These are phyloP conservation scores for Phytophthora melonis DNA, from an alignment of 352 stramenopile species.

Conservation along the genomic window DNA sequence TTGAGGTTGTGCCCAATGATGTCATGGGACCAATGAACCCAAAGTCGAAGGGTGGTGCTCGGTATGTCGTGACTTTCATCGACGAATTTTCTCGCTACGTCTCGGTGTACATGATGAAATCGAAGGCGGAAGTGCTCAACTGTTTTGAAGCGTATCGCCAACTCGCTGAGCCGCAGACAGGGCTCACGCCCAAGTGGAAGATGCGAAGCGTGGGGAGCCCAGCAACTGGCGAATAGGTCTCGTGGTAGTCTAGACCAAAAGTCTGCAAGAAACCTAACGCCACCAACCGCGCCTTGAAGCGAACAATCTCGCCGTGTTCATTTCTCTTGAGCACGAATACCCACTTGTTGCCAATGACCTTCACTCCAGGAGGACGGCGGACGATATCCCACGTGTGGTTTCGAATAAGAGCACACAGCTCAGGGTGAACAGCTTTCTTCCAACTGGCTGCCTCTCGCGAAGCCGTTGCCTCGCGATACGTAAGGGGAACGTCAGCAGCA, in stretches of 20 bases:
- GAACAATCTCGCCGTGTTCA: slow-evolving; percentile 22
- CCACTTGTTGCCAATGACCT: slow-evolving; percentile 19
- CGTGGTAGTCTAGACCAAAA: slow-evolving; percentile 24
- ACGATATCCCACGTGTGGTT: slow-evolving; percentile 34
- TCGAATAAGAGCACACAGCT: slow-evolving; percentile 2
- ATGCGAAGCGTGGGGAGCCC: slow-evolving; percentile 19
- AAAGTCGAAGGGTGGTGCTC: slow-evolving; percentile 13
- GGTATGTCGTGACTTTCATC: slow-evolving; percentile 33
- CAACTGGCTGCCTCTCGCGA: slow-evolving; percentile 7
- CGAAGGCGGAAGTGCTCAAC: slow-evolving; percentile 11
- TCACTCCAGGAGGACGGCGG: background rate
- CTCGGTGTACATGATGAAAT: slow-evolving; percentile 7
- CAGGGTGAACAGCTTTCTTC: slow-evolving; percentile 2
- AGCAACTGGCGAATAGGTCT: slow-evolving; percentile 39
- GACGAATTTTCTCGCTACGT: slow-evolving; percentile 31
- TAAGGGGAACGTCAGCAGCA: slow-evolving; percentile 1
- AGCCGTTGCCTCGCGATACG: slow-evolving; percentile 11
- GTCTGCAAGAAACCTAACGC: slow-evolving; percentile 34
- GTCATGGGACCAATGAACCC: slow-evolving; percentile 19
- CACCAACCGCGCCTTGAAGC: slow-evolving; percentile 39
- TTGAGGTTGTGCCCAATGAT: slow-evolving; percentile 30
- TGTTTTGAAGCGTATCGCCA: slow-evolving; percentile 7
- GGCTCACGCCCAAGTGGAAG: slow-evolving; percentile 18
- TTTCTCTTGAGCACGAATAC: slow-evolving; percentile 28
- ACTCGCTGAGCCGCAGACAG: slow-evolving; percentile 13